Conservation (phyloP, 1,139 yeast species). For the Pichia terricola region DNA sequence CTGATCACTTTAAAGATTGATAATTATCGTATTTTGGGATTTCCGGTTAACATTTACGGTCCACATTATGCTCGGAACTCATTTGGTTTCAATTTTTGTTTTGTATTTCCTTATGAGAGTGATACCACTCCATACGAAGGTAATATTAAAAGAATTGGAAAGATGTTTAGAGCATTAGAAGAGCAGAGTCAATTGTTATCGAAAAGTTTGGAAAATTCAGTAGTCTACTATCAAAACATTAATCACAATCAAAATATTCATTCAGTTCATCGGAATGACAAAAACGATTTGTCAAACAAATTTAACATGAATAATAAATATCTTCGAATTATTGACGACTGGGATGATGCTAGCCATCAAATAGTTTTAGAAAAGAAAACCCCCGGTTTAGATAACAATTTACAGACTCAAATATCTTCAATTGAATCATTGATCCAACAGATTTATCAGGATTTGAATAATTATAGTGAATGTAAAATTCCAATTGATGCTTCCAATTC, state of each 20-base stretch:
- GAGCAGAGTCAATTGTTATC: slow-evolving; percentile 80
- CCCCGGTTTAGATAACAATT: slow-evolving; percentile 18
- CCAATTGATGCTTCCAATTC: slow-evolving; percentile 87
- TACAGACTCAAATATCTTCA: slow-evolving; percentile 42
- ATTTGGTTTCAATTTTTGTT: slow-evolving; percentile 85
- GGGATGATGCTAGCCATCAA: slow-evolving; percentile 20
- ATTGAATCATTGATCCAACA: slow-evolving; percentile 80
- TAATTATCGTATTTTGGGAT: slow-evolving; percentile 71
- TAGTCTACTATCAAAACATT: slow-evolving; percentile 26
- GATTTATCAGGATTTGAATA: slow-evolving; percentile 84
- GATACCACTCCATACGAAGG: slow-evolving; percentile 83
- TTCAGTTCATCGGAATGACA: background rate
- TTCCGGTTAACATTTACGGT: slow-evolving; percentile 76
- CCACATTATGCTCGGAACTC: slow-evolving; percentile 78
- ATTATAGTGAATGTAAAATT: slow-evolving; percentile 90
- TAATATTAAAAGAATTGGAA: slow-evolving; percentile 73
- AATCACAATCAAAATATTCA: background rate
- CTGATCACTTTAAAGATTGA: slow-evolving; percentile 66
- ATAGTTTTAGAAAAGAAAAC: slow-evolving; percentile 16
- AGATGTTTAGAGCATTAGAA: slow-evolving; percentile 82
- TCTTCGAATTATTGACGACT: slow-evolving; percentile 22
- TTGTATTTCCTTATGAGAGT: slow-evolving; percentile 77
- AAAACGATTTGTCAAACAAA: slow-evolving; percentile 2
- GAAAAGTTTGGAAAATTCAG: slow-evolving; percentile 25
- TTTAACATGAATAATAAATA: slow-evolving; percentile 19